Evolutionary conservation across 345 rosid genomes (phyloP), one percentile per base, ranked within the genome.

Genomic region (Cochlearia excelsa): DNA sequence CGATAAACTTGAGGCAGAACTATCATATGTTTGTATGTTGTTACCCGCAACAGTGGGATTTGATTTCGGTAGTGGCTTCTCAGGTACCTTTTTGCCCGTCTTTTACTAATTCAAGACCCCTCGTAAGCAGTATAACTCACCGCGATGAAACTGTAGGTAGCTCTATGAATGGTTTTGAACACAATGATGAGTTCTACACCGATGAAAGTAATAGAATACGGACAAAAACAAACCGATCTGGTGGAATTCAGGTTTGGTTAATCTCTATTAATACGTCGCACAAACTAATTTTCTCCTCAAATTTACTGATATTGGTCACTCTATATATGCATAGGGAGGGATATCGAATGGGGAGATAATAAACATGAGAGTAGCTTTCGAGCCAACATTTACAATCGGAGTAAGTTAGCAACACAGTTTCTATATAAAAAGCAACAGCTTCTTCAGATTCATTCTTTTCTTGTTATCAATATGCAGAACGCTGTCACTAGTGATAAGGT

Each of bases 1-100:
- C 26, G 95, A 82, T 75, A 94, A 94, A 75, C 90, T 94, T 68
- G 97, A 90, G 77, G 97, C 96, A 33, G 84, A 90, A 80, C 80
- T 94, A 46, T 97, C 99, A 6, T 85, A 84, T 75, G 99, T 96
- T 74, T 84, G 77, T 39, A 73, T 94, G 90, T 94, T 97, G 0
- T 73, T 94, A 64, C 99, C 99, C 67, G 99, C 99, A 58, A 82
- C 95, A 38, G 90, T 87, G 69, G 97, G 99, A 58, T 94, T 94
- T 73, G 97, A 94, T 77, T 64, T 94, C 77, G 99, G 99, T 49
- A 90, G 99, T 59, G 99, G 99, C 23, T 94, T 94, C 75, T 75
- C 86, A 85, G 97, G 99, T 89, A 77, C 23, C 60, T 37, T 3
- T 26, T 57, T 30, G 7, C 59, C 28, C 63, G 59, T 44, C 1